phyloP scores from a whole-genome alignment of 2,329 filamentous ascomycete species.

The Penicillium capsulatum region DNA sequence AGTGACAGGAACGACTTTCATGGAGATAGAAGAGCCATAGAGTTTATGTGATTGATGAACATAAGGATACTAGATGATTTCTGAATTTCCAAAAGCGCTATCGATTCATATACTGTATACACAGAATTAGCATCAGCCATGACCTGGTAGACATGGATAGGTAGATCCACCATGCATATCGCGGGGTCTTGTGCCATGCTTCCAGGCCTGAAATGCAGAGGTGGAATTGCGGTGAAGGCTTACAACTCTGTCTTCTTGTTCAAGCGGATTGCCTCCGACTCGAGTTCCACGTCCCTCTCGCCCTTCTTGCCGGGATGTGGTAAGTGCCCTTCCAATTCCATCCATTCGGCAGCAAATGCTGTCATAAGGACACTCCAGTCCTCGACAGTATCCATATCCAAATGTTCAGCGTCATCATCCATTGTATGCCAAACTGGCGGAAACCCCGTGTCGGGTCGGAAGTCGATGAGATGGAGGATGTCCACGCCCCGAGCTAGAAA shows the following conservation, averaged over 20 bases:
- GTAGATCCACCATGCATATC: too few species aligned
- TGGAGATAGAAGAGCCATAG: conserved; percentile 1
- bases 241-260: conserved; percentile 41
- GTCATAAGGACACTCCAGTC: conserved; percentile 86
- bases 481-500: conserved; percentile 85
- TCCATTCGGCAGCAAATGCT: conserved; percentile 85
- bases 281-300: conserved; percentile 9
- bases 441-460: conserved; percentile 55
- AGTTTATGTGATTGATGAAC: conserved; percentile 2
- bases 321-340: conserved; percentile 68
- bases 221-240: conserved; percentile 24
- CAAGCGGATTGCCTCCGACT: conserved; percentile 14
- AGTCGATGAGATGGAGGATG: conserved; percentile 82
- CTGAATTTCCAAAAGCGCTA: too few species aligned
- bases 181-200: too few species aligned
- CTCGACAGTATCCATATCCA: conserved; percentile 72
- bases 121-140: too few species aligned
- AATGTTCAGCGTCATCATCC: conserved; percentile 75
- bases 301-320: conserved; percentile 13
- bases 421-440: conserved; percentile 82
- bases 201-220: conserved; percentile 1
- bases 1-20: too few species aligned
- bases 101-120: conserved; percentile 5
- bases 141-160: too few species aligned
- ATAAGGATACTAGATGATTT: not conserved